Base-by-base conservation (phyloP, 2,329 filamentous ascomycete genomes). In the Scedosporium aurantiacum region DNA sequence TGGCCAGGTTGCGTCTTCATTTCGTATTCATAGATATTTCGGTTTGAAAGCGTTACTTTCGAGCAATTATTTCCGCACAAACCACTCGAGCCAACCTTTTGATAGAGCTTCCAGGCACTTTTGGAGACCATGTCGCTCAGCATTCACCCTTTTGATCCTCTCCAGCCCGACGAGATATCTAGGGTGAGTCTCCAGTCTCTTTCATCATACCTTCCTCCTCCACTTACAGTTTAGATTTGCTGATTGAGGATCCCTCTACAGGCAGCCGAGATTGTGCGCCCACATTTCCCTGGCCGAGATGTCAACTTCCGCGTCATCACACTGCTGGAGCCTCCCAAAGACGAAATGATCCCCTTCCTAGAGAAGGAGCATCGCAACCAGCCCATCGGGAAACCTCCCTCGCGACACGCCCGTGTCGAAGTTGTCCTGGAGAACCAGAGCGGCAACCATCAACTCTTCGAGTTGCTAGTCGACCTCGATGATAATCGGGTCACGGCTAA, bases 281-380 rank as follows among this genome's bases (percentile, higher is more conserved):
- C 64, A 1, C 61, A 63, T 10, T 72, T 72, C 41, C 47, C 63
- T 4, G 60, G 23, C 0, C 60, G 64, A 10, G 63, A 65, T 1
- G 65, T 70, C 6, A 73, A 75, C 61, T 83, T 82, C 65, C 75
- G 79, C 3, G 75, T 78, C 61, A 77, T 82, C 63, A 79, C 78
- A 0, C 72, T 83, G 8, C 68, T 68, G 14, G 80, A 83, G 63
- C 80, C 80, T 0, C 68, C 71, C 1, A 84, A 83, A 68, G 67
- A 70, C n/a, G 69, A 74, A 16, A 74, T 82, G 72, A 64, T 78
- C 4, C 61, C 60, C 0, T 83, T 74, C 60, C 70, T 83, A 0
- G 75, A 78, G 4, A 68, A 55, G 60, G 76, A 81, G 57, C 73
- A 75, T 55, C 64, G 61, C 1, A 66, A 65, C 0, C 58, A 69